Conservation (phyloP, 352 stramenopile species). For the Pythium folliculosum region DNA sequence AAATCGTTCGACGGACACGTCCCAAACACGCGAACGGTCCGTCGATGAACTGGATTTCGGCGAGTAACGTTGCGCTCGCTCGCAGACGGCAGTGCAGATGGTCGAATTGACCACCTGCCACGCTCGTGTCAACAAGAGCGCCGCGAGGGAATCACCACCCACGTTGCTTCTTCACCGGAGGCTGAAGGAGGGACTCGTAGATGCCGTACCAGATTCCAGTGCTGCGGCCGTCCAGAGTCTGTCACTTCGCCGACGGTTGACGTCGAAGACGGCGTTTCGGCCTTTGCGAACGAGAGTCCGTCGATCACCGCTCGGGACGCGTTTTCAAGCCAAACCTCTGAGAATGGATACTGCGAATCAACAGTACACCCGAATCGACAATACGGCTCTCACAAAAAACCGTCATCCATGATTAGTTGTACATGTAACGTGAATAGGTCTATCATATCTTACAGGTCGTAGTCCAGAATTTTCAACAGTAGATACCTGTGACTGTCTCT, state of each 20-base stretch:
- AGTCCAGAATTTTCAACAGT: neutral
- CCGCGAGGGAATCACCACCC: too few species aligned
- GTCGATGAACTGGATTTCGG: too few species aligned
- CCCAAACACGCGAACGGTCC: too few species aligned
- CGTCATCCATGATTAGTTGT: neutral
- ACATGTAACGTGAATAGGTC: neutral
- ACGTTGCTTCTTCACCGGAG: too few species aligned
- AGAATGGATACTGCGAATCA: conserved; percentile 1
- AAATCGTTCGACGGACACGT: too few species aligned
- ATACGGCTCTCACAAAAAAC: neutral
- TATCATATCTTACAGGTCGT: neutral
- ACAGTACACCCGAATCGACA: neutral
- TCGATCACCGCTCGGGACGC: neutral
- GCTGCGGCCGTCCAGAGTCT: neutral
- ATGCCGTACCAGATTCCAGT: neutral
- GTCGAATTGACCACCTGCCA: too few species aligned
- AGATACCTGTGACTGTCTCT: neutral
- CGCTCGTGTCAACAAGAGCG: too few species aligned
- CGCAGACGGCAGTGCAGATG: too few species aligned
- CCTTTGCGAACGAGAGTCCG: neutral
- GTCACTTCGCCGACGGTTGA: neutral
- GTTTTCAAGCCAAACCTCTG: neutral
- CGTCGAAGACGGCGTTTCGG: neutral
- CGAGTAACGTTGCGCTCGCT: too few species aligned
- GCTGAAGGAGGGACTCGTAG: neutral